A percentile compares a stretch with the other conserved stretches of the same genome.
Conservation (phyloP, 306 rosid species). For the Fragaria vesca region DNA sequence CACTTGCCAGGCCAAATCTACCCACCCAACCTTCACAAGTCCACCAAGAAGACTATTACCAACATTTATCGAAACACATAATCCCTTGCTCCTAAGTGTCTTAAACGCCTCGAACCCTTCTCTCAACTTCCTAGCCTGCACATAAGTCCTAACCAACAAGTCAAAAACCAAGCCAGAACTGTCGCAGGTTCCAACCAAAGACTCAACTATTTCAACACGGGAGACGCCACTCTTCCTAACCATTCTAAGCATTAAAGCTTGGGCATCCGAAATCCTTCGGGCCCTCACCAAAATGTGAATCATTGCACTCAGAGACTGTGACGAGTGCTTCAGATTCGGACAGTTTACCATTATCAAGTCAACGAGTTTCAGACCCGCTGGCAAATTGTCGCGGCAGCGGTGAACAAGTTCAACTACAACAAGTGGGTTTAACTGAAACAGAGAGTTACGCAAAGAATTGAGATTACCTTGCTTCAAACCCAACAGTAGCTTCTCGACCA, state of each 20-base stretch:
- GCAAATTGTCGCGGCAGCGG: slow-evolving; percentile 43
- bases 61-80: slow-evolving; percentile 59
- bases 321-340: slow-evolving; percentile 54
- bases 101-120: slow-evolving; percentile 74
- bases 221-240: slow-evolving; percentile 71
- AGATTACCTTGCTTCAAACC: slow-evolving; percentile 50
- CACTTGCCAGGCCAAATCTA: slow-evolving; percentile 72
- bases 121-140: slow-evolving; percentile 78
- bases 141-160: slow-evolving; percentile 75
- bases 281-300: slow-evolving; percentile 51
- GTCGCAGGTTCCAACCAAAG: slow-evolving; percentile 35
- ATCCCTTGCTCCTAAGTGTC: slow-evolving; percentile 46
- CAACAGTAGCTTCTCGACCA: slow-evolving; percentile 55
- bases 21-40: slow-evolving; percentile 81
- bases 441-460: slow-evolving; percentile 31
- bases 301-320: slow-evolving; percentile 54
- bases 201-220: slow-evolving; percentile 52
- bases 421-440: slow-evolving; percentile 42
- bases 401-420: slow-evolving; percentile 49
- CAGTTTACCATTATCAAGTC: slow-evolving; percentile 28
- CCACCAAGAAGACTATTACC: slow-evolving; percentile 78
- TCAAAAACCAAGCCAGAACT: slow-evolving; percentile 44
- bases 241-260: slow-evolving; percentile 62
- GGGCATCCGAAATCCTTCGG: slow-evolving; percentile 69
- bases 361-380: slow-evolving; percentile 36